Percentiles rank a stretch among this genome's conserved stretches.
phyloP scores from a whole-genome alignment of 164 flowering plant genomes.

The Vitis cinerea region DNA sequence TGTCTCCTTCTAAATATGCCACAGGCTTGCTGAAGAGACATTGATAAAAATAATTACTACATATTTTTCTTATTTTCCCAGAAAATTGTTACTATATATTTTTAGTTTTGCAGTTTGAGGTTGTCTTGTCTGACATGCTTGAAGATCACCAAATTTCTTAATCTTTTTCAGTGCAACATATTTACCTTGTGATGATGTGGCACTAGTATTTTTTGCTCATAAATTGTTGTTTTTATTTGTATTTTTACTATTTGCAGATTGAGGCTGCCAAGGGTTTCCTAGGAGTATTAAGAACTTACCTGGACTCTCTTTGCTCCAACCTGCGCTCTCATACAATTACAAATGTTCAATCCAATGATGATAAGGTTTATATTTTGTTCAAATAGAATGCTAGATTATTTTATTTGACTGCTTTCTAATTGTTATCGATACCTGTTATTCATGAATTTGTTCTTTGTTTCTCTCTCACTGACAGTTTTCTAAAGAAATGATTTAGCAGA shows the following conservation, averaged over 20 bases:
- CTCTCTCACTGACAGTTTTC: neutral
- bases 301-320: slow-evolving; percentile 89
- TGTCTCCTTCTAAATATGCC: no score
- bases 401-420: neutral
- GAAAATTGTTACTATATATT: neutral
- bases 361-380: slow-evolving; percentile 61
- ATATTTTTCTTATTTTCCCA: no score
- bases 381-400: neutral
- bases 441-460: neutral
- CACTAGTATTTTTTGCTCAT: neutral
- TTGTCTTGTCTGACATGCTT: neutral
- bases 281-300: slow-evolving; percentile 62
- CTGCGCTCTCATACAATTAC: slow-evolving; percentile 96
- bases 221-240: neutral
- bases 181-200: neutral
- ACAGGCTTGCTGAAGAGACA: no score
- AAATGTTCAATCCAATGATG: slow-evolving; percentile 93
- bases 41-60: no score
- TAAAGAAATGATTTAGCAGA: neutral
- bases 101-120: neutral
- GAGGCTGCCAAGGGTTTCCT: slow-evolving; percentile 92
- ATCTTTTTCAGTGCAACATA: slow-evolving; percentile 4
- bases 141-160: neutral
- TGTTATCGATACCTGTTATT: neutral
- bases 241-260: slow-evolving; percentile 36